Conservation (phyloP, 306 rosid species). For the Prunus salicina region DNA sequence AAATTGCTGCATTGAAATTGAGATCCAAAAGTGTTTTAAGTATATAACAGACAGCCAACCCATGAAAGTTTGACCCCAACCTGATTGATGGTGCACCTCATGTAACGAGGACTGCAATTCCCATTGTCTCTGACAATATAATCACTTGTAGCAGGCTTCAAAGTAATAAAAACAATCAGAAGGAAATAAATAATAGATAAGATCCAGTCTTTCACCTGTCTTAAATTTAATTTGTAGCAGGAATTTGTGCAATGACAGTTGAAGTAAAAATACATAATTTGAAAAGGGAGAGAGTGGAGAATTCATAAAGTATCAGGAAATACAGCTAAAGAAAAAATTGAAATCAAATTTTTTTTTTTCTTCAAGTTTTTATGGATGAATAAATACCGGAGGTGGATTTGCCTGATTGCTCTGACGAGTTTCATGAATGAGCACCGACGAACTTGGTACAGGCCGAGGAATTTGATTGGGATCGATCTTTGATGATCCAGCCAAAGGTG, state of each 20-base stretch:
- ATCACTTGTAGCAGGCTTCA: constrained; percentile 95
- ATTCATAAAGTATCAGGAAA: not conserved
- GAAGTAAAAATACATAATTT: constrained; percentile 5
- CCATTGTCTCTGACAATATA: constrained; percentile 83
- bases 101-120: constrained; percentile 97
- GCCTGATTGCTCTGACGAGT: constrained; percentile 96
- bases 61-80: constrained; percentile 39
- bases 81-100: constrained; percentile 98
- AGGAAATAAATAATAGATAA: constrained; percentile 11
- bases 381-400: constrained; percentile 85
- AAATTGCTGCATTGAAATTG: not conserved
- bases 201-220: constrained; percentile 10
- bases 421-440: constrained; percentile 70
- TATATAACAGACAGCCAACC: constrained; percentile 1
- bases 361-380: constrained; percentile 10
- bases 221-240: constrained; percentile 24
- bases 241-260: constrained; percentile 5
- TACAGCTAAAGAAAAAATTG: constrained; percentile 1
- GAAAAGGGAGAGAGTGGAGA: constrained; percentile 1
- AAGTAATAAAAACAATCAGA: constrained; percentile 20
- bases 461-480: constrained; percentile 97
- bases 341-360: not conserved
- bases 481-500: constrained; percentile 78
- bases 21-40: not conserved
- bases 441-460: constrained; percentile 87